Evolutionary conservation across 202 grass and related monocot genomes (phyloP), one percentile per base, ranked within the genome.

Genomic region (Zizania palustris): DNA sequence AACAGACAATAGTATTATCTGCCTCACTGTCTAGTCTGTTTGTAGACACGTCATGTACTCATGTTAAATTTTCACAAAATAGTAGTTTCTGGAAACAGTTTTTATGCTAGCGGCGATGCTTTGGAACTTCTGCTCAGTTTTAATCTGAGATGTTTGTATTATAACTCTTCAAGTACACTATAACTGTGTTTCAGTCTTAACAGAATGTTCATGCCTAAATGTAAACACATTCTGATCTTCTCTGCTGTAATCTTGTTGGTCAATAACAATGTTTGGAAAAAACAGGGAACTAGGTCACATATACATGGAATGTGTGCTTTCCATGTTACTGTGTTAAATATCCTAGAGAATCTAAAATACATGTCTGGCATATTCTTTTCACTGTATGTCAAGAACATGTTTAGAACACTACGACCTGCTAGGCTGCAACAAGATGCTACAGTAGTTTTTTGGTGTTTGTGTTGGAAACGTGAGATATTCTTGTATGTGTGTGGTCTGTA

Each of bases 11-110:
- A n/a, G n/a, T n/a, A n/a, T 28, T 28, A 6, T 68, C 9, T 7
- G 16, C 50, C 6, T 54, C 6, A 28, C 11, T 68, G 4, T 42
- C 16, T 73, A 53, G 5, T 48, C 9, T 5, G 33, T 49, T 2
- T 62, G 66, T 42, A 6, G 10, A 15, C 4, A 42, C 38, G 3
- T 39, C 15, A 36, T n/a, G n/a, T n/a, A n/a, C n/a, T n/a, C n/a
- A n/a, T 58, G 50, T 59, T 79, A 41, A 43, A n/a, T 44, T 34
- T 67, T 33, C 3, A 78, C 7, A 57, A 57, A 39, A 13, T 35
- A 16, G 18, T 44, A 49, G 22, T 16, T 33, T 79, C 16, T 45
- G 36, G 34, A 66, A 57, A 12, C 6, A 18, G 51, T 20, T 1
- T n/a, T 55, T 6, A 12, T 48, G 45, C 11, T 13, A 14, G 4